Conservation (phyloP, 192 early-diverging fungal species). For the Rhizoclosmatium globosum region DNA sequence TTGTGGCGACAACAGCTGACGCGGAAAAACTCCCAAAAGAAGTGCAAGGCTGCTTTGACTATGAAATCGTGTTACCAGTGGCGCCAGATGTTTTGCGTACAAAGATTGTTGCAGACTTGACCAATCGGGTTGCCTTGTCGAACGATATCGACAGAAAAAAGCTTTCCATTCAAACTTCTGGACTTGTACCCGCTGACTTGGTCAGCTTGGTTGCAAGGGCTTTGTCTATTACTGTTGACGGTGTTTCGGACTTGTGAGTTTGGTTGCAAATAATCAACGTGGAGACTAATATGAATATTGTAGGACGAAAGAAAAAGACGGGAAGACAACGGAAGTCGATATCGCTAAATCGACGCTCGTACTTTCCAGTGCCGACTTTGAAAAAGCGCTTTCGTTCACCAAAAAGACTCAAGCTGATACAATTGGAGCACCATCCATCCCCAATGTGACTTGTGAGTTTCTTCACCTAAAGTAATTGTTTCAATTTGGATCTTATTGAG, state of each 20-base stretch:
- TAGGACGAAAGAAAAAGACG: neutral
- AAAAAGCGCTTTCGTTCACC: constrained; percentile 78
- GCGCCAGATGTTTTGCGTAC: constrained; percentile 49
- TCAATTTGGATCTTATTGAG: no score
- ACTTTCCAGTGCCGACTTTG: constrained; percentile 83
- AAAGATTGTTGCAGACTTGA: constrained; percentile 63
- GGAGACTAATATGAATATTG: neutral
- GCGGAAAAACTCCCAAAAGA: constrained; percentile 81
- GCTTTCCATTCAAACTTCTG: constrained; percentile 92
- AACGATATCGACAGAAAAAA: constrained; percentile 78
- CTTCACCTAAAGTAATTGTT: neutral
- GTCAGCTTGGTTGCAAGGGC: constrained; percentile 79
- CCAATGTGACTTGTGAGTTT: constrained; percentile 87
- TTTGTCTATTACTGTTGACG: constrained; percentile 26
- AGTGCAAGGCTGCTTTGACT: constrained; percentile 80
- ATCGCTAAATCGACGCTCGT: constrained; percentile 74
- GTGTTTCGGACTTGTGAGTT: constrained; percentile 27
- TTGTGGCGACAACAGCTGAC: constrained; percentile 84
- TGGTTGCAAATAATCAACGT: neutral
- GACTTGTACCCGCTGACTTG: constrained; percentile 87
- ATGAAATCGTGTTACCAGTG: constrained; percentile 77
- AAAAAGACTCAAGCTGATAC: constrained; percentile 87
- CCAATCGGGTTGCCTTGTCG: constrained; percentile 63
- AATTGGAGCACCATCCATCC: constrained; percentile 95
- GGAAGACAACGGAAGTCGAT: constrained; percentile 49